Percentiles rank a stretch among this genome's conserved stretches.
These are phyloP conservation scores for Cicer cuneatum DNA, from an alignment of 306 rosid species.

Conservation along the genomic window DNA sequence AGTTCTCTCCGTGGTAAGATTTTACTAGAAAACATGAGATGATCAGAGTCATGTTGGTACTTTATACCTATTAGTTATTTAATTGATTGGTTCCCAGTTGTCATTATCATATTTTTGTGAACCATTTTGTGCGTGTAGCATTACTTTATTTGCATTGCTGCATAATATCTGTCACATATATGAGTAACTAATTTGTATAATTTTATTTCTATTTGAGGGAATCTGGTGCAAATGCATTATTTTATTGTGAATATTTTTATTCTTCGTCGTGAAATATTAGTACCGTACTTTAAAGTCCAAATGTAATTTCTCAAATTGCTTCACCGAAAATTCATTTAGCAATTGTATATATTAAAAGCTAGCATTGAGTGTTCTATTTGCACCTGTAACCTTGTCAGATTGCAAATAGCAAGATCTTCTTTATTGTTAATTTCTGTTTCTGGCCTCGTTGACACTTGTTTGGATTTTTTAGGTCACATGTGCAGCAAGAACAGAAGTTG, in stretches of 20 bases:
- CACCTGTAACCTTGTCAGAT: background rate
- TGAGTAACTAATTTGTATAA: background rate
- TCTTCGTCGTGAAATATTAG: background rate
- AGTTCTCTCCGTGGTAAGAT: background rate
- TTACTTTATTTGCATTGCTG: conserved; percentile 5
- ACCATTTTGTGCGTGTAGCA: background rate
- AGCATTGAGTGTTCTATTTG: background rate
- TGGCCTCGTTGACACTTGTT: conserved; percentile 26
- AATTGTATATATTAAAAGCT: background rate
- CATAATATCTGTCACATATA: background rate
- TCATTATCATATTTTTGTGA: background rate
- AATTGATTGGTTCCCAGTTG: background rate
- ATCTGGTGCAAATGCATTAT: background rate
- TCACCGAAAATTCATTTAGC: background rate
- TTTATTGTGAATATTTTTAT: background rate
- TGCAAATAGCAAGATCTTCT: background rate
- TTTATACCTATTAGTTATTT: background rate
- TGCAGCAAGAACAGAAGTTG: background rate
- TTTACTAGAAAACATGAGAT: background rate
- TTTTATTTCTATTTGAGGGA: background rate
- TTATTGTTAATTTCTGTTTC: background rate
- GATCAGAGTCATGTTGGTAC: background rate
- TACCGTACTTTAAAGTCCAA: background rate
- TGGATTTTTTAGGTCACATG: conserved; percentile 14
- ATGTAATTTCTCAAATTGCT: conserved; percentile 29